Evolutionary conservation across 345 rosid species (phyloP).

Genomic region (Sapria himalayana): DNA sequence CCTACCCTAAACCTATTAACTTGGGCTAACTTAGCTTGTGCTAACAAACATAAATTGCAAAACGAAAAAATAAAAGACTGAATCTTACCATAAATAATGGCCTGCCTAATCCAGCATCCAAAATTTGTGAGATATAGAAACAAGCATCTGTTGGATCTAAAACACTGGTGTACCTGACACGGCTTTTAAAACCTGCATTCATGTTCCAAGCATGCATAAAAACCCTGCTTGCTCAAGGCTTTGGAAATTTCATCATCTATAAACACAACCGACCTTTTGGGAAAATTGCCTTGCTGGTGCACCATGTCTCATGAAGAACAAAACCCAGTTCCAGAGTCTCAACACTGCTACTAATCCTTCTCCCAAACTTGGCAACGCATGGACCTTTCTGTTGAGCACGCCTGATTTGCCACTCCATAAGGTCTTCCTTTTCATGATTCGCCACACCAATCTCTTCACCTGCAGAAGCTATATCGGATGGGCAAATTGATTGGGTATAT

Average conservation of each 20-base stretch:
- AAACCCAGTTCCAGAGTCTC: constrained; percentile 60
- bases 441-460: constrained; percentile 14
- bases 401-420: no score
- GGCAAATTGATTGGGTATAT: constrained; percentile 13
- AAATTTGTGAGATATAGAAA: constrained; percentile 74
- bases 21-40: no score
- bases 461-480: constrained; percentile 11
- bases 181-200: constrained; percentile 80
- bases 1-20: no score
- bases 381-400: constrained; percentile 96
- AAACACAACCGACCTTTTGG: constrained; percentile 48
- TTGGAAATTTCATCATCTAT: background rate
- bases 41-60: no score
- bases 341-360: constrained; percentile 88
- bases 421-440: no score
- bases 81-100: no score
- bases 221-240: background rate
- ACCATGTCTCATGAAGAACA: constrained; percentile 81
- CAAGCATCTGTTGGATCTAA: constrained; percentile 64
- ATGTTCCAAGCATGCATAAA: constrained; percentile 5
- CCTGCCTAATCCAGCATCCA: constrained; percentile 56
- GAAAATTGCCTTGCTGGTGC: constrained; percentile 63
- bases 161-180: constrained; percentile 58
- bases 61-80: no score
- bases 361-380: constrained; percentile 91